Conservation (phyloP, 495 filamentous ascomycete species). For the Choiromyces venosus region DNA sequence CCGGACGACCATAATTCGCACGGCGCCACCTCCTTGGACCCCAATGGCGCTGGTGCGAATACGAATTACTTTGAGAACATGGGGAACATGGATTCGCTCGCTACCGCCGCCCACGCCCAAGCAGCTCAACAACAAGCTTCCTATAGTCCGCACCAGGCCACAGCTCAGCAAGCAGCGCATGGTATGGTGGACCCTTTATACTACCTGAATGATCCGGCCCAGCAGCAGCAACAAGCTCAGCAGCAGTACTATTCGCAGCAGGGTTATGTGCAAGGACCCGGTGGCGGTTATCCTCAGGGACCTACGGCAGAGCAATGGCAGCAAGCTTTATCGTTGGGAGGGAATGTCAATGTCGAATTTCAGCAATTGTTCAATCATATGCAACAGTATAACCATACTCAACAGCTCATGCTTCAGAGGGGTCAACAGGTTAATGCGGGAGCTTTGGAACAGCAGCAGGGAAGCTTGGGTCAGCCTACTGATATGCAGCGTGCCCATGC, state of each 20-base stretch:
- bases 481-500: slow-evolving; percentile 33
- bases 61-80: slow-evolving; percentile 41
- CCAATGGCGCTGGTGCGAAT: slow-evolving; percentile 34
- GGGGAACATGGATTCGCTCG: slow-evolving; percentile 40
- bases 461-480: slow-evolving; percentile 29
- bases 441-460: slow-evolving; percentile 27
- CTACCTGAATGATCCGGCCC: slow-evolving; percentile 34
- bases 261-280: slow-evolving; percentile 26
- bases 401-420: slow-evolving; percentile 33
- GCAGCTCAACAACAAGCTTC: slow-evolving; percentile 34
- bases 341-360: slow-evolving; percentile 27
- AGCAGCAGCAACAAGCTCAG: slow-evolving; percentile 33
- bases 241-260: slow-evolving; percentile 38
- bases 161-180: slow-evolving; percentile 26
- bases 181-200: slow-evolving; percentile 38
- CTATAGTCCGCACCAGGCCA: slow-evolving; percentile 27
- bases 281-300: slow-evolving; percentile 23
- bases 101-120: slow-evolving; percentile 38
- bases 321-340: slow-evolving; percentile 29
- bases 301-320: slow-evolving; percentile 38
- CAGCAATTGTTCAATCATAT: slow-evolving; percentile 39
- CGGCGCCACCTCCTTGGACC: slow-evolving; percentile 30
- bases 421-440: slow-evolving; percentile 33
- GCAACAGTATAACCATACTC: slow-evolving; percentile 33
- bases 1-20: slow-evolving; percentile 37